Evolutionary conservation across 2,329 filamentous ascomycete species (phyloP).

Genomic region (Pyrenophora tritici-repentis): DNA sequence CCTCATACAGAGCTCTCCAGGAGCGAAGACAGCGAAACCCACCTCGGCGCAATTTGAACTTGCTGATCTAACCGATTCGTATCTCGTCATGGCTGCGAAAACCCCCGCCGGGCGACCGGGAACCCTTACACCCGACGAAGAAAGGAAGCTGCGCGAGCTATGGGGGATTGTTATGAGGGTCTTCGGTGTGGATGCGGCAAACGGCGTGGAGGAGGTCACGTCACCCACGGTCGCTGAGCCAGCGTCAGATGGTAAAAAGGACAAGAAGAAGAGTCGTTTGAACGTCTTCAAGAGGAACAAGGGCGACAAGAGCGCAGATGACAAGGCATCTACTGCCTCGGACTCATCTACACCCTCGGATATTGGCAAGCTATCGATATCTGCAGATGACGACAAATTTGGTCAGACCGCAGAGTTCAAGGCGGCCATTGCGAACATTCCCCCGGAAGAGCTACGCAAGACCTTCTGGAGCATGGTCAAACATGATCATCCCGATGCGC

Average conservation of each 20-base stretch:
- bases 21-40: conserved; percentile 10
- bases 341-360: conserved; percentile 34
- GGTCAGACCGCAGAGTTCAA: conserved; percentile 86
- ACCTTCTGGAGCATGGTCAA: conserved; percentile 95
- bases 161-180: conserved; percentile 79
- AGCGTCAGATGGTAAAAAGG: conserved; percentile 51
- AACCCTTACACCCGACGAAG: conserved; percentile 87
- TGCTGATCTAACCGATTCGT: conserved; percentile 34
- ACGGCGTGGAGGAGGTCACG: conserved; percentile 22
- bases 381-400: conserved; percentile 79
- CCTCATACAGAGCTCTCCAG: conserved; percentile 16
- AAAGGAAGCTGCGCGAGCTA: conserved; percentile 83
- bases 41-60: conserved; percentile 24
- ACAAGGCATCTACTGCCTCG: conserved; percentile 38
- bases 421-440: conserved; percentile 75
- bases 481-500: conserved; percentile 88
- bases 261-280: conserved; percentile 76
- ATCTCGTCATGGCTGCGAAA: conserved; percentile 48
- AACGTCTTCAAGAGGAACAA: conserved; percentile 66
- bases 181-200: conserved; percentile 58
- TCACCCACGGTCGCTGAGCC: conserved; percentile 15
- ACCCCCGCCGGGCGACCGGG: conserved; percentile 74
- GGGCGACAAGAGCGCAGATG: conserved; percentile 55
- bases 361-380: conserved; percentile 39
- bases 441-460: conserved; percentile 76